A percentile compares a stretch with the other conserved stretches of the same genome.
phyloP scores from a whole-genome alignment of 2,329 filamentous ascomycete genomes.

The Penicillium sp. region DNA sequence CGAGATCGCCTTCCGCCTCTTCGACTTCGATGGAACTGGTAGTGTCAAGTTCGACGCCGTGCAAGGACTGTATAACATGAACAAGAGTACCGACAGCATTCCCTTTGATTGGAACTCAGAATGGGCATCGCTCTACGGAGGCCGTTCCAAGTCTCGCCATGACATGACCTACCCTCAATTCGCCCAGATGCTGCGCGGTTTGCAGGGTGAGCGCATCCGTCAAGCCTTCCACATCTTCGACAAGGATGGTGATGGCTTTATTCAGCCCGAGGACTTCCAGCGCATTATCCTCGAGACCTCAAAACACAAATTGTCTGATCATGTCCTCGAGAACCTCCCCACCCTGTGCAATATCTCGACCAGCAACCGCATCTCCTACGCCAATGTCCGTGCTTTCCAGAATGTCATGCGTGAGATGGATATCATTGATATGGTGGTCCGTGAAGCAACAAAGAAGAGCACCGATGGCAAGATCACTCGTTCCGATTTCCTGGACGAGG shows the following conservation, averaged over 20 bases:
- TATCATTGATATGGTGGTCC: conserved; percentile 87
- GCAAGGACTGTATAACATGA: conserved; percentile 77
- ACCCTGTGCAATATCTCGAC: conserved; percentile 93
- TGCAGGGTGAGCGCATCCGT: conserved; percentile 92
- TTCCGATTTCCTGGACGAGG: conserved; percentile 91
- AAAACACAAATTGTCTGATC: conserved; percentile 94
- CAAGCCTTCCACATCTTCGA: conserved; percentile 94
- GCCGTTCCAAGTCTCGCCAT: conserved; percentile 81
- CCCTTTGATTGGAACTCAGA: conserved; percentile 97
- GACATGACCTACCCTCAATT: conserved; percentile 95
- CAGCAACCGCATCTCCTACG: conserved; percentile 92
- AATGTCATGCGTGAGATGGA: conserved; percentile 99
- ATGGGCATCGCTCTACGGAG: conserved; percentile 94
- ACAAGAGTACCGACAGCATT: conserved; percentile 80
- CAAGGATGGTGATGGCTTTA: conserved; percentile 88
- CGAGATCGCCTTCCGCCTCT: conserved; percentile 95
- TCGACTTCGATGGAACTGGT: conserved; percentile 81
- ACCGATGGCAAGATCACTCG: conserved; percentile 89
- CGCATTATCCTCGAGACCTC: conserved; percentile 92
- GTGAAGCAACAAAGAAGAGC: conserved; percentile 80
- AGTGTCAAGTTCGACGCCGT: conserved; percentile 88
- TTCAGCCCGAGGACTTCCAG: conserved; percentile 93
- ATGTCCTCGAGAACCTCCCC: conserved; percentile 84
- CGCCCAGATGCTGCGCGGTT: conserved; percentile 92
- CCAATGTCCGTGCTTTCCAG: conserved; percentile 95